phyloP scores from a whole-genome alignment of 352 stramenopile genomes.

The Peronospora farinosa region DNA sequence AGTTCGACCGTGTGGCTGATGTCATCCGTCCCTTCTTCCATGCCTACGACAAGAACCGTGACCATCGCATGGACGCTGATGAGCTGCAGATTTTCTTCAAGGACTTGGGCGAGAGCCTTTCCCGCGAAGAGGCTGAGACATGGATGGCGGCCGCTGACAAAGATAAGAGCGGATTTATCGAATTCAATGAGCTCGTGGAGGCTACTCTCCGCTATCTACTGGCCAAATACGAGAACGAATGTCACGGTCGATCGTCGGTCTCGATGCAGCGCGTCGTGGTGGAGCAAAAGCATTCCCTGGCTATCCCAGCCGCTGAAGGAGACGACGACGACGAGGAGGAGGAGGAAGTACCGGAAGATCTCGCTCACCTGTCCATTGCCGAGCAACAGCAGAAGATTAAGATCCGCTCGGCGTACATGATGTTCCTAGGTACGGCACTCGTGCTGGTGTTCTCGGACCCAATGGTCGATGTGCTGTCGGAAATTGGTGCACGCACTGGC shows the following conservation, averaged over 20 bases:
- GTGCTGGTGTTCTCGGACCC: slow-evolving; percentile 96
- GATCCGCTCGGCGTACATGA: slow-evolving; percentile 89
- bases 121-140: slow-evolving; percentile 60
- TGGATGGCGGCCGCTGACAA: slow-evolving; percentile 89
- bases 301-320: slow-evolving; percentile 43
- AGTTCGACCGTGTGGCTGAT: slow-evolving; percentile 79
- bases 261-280: slow-evolving; percentile 48
- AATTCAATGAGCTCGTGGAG: slow-evolving; percentile 93
- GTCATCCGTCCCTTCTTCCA: slow-evolving; percentile 92
- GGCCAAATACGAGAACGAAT: slow-evolving; percentile 65
- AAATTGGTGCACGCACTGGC: slow-evolving; percentile 85
- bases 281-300: slow-evolving; percentile 42
- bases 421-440: slow-evolving; percentile 90
- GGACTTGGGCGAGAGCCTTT: slow-evolving; percentile 90
- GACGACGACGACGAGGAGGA: slow-evolving; percentile 89
- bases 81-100: slow-evolving; percentile 91
- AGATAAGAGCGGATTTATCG: slow-evolving; percentile 87
- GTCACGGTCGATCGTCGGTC: slow-evolving; percentile 38
- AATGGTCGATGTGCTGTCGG: slow-evolving; percentile 96
- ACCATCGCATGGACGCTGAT: slow-evolving; percentile 84
- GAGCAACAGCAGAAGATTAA: slow-evolving; percentile 95
- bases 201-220: slow-evolving; percentile 84
- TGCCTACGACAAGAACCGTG: slow-evolving; percentile 89
- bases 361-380: slow-evolving; percentile 89
- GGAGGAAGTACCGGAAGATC: slow-evolving; percentile 92